Base-by-base conservation (phyloP, 2,329 filamentous ascomycete species). In the Clarireedia hainanense region DNA sequence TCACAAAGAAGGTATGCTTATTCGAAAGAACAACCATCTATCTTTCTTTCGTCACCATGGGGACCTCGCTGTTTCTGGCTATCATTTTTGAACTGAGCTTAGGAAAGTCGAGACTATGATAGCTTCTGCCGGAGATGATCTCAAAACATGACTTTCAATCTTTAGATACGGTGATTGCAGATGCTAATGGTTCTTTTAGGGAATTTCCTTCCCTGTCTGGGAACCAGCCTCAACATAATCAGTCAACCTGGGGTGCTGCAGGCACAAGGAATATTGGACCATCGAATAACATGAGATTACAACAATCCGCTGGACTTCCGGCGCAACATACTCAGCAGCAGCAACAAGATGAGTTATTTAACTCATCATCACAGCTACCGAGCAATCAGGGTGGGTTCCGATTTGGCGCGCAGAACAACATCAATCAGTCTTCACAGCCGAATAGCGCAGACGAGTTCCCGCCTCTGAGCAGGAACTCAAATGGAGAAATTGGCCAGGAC, bases 131-230 rank as follows among this genome's bases (percentile, higher is more conserved):
- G 27, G 6, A 30, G 27, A 30, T 30, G 27, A 30, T 30, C 27
- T 30, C 27, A 9, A 9, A 30, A 9, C 27, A 10, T 10, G 7
- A 30, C 27, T 30, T 30, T 49, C n/a, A 6, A 26, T 23, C 10
- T 12, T 30, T 15, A 27, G 17, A 23, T 17, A 39, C 40, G 34
- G 50, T 17, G 17, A 20, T 45, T 34, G 30, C 39, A 47, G 42
- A 57, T 47, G 40, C 64, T 65, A 42, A 65, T 55, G 17, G 39
- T 48, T 17, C 34, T 54, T 49, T 58, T 47, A 86, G 83, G 58
- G 83, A 86, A 66, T 86, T 86, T 54, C 83, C 83, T 7, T 84
- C 82, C 23, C 70, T 86, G 62, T 84, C 81, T 51, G 83, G 81
- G 64, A 83, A 79, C 60, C 73, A 80, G 46, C 79, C 67, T 47